Evolutionary conservation across 2,329 filamentous ascomycete species (phyloP).

Genomic region (Zymoseptoria crescenta): DNA sequence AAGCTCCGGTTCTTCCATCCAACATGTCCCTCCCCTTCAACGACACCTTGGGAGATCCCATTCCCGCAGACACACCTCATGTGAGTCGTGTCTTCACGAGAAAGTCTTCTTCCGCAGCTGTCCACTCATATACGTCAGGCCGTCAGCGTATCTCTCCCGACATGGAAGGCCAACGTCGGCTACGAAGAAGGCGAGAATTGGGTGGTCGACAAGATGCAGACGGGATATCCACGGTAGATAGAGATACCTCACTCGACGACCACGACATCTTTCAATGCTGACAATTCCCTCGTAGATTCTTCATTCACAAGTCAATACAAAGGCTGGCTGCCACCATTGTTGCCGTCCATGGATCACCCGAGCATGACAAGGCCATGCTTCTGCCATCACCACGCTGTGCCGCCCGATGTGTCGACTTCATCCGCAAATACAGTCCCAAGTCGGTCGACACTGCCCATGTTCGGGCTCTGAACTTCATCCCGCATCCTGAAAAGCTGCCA

Average conservation of each 20-base stretch:
- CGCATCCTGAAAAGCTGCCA: slow-evolving; percentile 47
- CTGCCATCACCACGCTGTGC: slow-evolving; percentile 69
- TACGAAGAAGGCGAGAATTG: slow-evolving; percentile 90
- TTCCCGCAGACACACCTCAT: slow-evolving; percentile 71
- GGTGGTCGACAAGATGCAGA: slow-evolving; percentile 78
- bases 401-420: slow-evolving; percentile 66
- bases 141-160: slow-evolving; percentile 90
- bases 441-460: slow-evolving; percentile 41
- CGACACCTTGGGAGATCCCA: slow-evolving; percentile 53
- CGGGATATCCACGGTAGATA: slow-evolving; percentile 74
- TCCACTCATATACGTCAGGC: slow-evolving; percentile 49
- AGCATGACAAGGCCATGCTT: slow-evolving; percentile 62
- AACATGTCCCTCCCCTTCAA: slow-evolving; percentile 23
- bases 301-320: slow-evolving; percentile 76
- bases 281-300: slow-evolving; percentile 55
- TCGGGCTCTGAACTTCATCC: slow-evolving; percentile 54
- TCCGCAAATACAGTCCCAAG: slow-evolving; percentile 52
- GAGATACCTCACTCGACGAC: neutral
- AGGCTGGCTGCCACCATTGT: slow-evolving; percentile 64
- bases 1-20: neutral
- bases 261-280: slow-evolving; percentile 1
- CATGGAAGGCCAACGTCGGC: slow-evolving; percentile 82
- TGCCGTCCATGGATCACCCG: slow-evolving; percentile 52
- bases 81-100: slow-evolving; percentile 43
- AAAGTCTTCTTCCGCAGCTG: neutral